Percentiles rank a stretch among this genome's conserved stretches.
Conservation (phyloP, 768 basidiomycete genomes). For the Panellus pusillus region DNA sequence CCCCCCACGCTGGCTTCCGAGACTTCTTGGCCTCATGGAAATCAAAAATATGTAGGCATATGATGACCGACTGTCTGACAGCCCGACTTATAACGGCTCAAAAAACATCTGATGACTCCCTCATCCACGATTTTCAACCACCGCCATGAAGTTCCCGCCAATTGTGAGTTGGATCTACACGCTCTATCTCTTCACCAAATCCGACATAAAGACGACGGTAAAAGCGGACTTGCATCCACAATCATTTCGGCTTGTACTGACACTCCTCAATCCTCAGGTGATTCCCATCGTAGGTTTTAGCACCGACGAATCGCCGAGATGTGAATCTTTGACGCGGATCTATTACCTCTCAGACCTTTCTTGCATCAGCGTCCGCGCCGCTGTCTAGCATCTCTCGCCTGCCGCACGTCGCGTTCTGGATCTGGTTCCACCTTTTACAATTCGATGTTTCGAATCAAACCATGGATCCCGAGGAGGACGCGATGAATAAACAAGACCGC, state of each 20-base stretch:
- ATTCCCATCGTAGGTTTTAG: constrained; percentile 43
- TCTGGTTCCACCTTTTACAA: constrained; percentile 46
- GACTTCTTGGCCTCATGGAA: too few relatives aligned
- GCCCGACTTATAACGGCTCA: too few relatives aligned
- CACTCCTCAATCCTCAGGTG: constrained; percentile 16
- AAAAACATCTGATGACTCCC: too few relatives aligned
- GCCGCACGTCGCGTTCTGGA: constrained; percentile 37
- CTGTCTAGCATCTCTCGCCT: constrained; percentile 20
- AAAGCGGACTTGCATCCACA: background rate
- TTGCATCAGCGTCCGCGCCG: constrained; percentile 35
- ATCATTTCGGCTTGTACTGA: background rate
- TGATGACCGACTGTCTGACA: too few relatives aligned
- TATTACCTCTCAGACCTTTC: constrained; percentile 28
- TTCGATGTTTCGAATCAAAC: constrained; percentile 48
- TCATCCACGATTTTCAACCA: too few relatives aligned
- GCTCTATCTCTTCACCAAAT: constrained; percentile 40
- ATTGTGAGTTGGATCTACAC: background rate
- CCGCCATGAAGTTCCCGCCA: background rate
- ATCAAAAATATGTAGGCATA: too few relatives aligned
- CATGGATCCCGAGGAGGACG: constrained; percentile 42
- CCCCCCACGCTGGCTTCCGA: too few relatives aligned
- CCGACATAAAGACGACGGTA: constrained; percentile 44
- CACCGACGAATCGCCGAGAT: background rate
- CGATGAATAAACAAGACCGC: constrained; percentile 43
- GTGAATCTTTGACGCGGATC: too few relatives aligned